Percentiles rank a stretch among this genome's conserved stretches.
Conservation (phyloP, 768 basidiomycete species). For the Tremella yokohamensis region DNA sequence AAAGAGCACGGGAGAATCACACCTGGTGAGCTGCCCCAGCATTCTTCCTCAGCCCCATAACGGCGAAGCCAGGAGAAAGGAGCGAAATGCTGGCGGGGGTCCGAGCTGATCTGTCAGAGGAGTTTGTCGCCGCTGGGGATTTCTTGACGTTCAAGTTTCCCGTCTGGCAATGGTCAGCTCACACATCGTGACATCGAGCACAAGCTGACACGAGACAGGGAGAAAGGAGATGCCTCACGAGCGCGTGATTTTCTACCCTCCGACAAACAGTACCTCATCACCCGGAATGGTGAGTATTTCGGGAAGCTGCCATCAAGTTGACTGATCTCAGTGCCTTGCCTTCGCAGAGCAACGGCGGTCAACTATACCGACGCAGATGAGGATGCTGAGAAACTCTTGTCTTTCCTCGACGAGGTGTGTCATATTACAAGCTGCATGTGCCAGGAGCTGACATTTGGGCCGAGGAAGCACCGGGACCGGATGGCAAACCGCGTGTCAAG, state of each 20-base stretch:
- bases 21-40: slow-evolving; percentile 59
- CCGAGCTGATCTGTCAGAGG: slow-evolving; percentile 61
- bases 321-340: slow-evolving; percentile 69
- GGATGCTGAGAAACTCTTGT: slow-evolving; percentile 87
- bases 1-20: slow-evolving; percentile 97
- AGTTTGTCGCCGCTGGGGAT: slow-evolving; percentile 96
- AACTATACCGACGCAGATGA: slow-evolving; percentile 95
- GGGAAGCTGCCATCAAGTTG: not conserved
- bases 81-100: not conserved
- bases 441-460: slow-evolving; percentile 30
- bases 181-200: not conserved
- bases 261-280: slow-evolving; percentile 95
- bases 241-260: slow-evolving; percentile 85
- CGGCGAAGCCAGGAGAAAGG: not conserved
- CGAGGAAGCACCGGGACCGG: slow-evolving; percentile 49
- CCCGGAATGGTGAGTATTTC: slow-evolving; percentile 62
- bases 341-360: slow-evolving; percentile 84
- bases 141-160: slow-evolving; percentile 97
- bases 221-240: slow-evolving; percentile 82
- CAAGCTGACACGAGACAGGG: slow-evolving; percentile 58
- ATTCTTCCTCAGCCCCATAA: not conserved
- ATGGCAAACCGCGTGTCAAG: slow-evolving; percentile 54
- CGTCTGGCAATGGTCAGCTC: slow-evolving; percentile 80
- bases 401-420: slow-evolving; percentile 59
- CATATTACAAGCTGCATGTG: not conserved